These are phyloP conservation scores for Coniosporium apollinis DNA, from an alignment of 495 filamentous ascomycete genomes.

Conservation along the genomic window DNA sequence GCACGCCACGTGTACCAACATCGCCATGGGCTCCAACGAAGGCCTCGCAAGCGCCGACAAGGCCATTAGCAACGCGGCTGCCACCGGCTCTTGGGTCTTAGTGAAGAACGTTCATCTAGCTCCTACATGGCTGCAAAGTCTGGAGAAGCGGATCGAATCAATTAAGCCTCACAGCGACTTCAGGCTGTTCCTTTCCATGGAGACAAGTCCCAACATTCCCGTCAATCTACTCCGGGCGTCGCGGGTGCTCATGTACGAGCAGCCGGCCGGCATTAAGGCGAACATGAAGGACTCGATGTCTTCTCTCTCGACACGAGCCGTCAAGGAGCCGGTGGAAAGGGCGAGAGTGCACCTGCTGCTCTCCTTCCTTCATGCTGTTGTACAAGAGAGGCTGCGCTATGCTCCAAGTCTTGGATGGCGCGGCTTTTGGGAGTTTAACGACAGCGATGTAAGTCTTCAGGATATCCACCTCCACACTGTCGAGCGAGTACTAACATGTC, in stretches of 20 bases:
- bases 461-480: no score
- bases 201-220: constrained; percentile 89
- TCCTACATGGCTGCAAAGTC: constrained; percentile 84
- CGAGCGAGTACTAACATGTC: not conserved
- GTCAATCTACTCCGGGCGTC: constrained; percentile 90
- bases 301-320: constrained; percentile 57
- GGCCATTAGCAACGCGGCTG: constrained; percentile 82
- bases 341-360: constrained; percentile 81
- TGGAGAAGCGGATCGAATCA: constrained; percentile 90
- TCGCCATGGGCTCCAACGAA: constrained; percentile 97
- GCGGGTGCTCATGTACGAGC: constrained; percentile 92
- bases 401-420: constrained; percentile 94
- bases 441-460: constrained; percentile 72
- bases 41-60: constrained; percentile 83
- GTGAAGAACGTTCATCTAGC: constrained; percentile 99
- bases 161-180: constrained; percentile 92
- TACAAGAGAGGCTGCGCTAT: constrained; percentile 91
- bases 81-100: constrained; percentile 86
- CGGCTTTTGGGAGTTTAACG: constrained; percentile 99
- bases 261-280: constrained; percentile 86
- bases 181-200: constrained; percentile 93
- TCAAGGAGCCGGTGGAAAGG: constrained; percentile 76
- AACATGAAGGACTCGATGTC: constrained; percentile 98
- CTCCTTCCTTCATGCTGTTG: constrained; percentile 87
- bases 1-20: constrained; percentile 73